Conservation (phyloP, 1,139 yeast genomes). For the Suhomyces guaymorum region DNA sequence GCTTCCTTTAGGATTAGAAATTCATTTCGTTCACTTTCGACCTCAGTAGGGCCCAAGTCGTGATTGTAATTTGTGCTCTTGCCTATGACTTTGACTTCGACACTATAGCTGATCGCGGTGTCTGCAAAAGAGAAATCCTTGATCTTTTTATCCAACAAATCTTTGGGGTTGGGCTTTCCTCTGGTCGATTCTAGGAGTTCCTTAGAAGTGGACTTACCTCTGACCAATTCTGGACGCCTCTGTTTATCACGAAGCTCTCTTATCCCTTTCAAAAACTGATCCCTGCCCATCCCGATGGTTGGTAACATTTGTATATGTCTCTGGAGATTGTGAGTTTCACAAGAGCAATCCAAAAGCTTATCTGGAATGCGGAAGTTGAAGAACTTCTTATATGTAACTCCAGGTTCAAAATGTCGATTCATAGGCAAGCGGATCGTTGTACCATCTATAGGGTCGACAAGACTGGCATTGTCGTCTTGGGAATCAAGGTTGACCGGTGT, state of each 20-base stretch:
- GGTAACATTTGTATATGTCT: slow-evolving; percentile 39
- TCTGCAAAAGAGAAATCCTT: slow-evolving; percentile 36
- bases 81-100: slow-evolving; percentile 40
- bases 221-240: slow-evolving; percentile 1
- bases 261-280: slow-evolving; percentile 25
- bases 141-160: slow-evolving; percentile 20
- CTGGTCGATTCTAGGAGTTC: slow-evolving; percentile 1
- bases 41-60: slow-evolving; percentile 12
- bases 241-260: slow-evolving; percentile 18
- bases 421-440: slow-evolving; percentile 29
- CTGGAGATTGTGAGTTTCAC: slow-evolving; percentile 37
- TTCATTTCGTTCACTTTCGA: slow-evolving; percentile 20
- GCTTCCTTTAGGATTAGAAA: slow-evolving; percentile 26
- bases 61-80: slow-evolving; percentile 29
- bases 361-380: slow-evolving; percentile 43
- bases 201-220: too few relatives aligned
- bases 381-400: slow-evolving; percentile 40
- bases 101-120: slow-evolving; percentile 35
- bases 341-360: slow-evolving; percentile 37
- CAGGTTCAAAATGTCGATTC: slow-evolving; percentile 33
- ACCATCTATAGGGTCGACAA: slow-evolving; percentile 35
- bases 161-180: slow-evolving; percentile 15
- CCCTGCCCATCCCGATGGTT: slow-evolving; percentile 32
- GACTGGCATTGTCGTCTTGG: slow-evolving; percentile 26
- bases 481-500: slow-evolving; percentile 19